Evolutionary conservation across 495 filamentous ascomycete species (phyloP).

Genomic region (Zalerion maritima): DNA sequence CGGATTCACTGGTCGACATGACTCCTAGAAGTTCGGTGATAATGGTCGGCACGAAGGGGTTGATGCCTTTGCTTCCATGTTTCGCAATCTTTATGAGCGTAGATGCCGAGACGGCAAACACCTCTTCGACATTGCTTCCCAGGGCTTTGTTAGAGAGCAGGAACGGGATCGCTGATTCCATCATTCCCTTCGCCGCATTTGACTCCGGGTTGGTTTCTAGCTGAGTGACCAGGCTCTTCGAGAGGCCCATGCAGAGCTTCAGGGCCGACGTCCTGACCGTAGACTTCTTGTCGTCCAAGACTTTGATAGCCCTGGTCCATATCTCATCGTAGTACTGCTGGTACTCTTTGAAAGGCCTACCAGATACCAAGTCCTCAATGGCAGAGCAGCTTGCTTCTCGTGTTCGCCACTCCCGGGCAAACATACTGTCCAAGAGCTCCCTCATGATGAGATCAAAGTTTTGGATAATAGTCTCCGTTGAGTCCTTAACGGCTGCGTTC

Average conservation of each 20-base stretch:
- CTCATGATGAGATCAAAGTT: conserved; percentile 77
- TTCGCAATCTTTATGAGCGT: conserved; percentile 82
- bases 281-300: conserved; percentile 87
- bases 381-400: conserved; percentile 85
- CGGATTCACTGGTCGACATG: conserved; percentile 73
- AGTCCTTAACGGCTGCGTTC: conserved; percentile 80
- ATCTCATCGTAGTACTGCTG: conserved; percentile 72
- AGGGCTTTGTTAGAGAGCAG: conserved; percentile 77
- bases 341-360: conserved; percentile 60
- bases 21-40: conserved; percentile 67
- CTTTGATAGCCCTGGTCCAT: conserved; percentile 68
- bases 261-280: conserved; percentile 71
- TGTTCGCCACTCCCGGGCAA: conserved; percentile 84
- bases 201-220: conserved; percentile 69
- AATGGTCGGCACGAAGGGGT: conserved; percentile 67
- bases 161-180: conserved; percentile 76
- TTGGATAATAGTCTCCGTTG: conserved; percentile 50
- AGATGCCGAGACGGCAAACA: conserved; percentile 55
- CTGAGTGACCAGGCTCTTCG: conserved; percentile 65
- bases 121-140: conserved; percentile 74
- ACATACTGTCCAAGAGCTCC: conserved; percentile 69
- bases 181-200: conserved; percentile 57
- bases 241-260: conserved; percentile 66
- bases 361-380: conserved; percentile 70
- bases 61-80: conserved; percentile 56